Percentiles rank a stretch among this genome's conserved stretches.
These are phyloP conservation scores for Sporothrix pseudoabietina DNA, from an alignment of 2,329 filamentous ascomycete species.

Conservation along the genomic window DNA sequence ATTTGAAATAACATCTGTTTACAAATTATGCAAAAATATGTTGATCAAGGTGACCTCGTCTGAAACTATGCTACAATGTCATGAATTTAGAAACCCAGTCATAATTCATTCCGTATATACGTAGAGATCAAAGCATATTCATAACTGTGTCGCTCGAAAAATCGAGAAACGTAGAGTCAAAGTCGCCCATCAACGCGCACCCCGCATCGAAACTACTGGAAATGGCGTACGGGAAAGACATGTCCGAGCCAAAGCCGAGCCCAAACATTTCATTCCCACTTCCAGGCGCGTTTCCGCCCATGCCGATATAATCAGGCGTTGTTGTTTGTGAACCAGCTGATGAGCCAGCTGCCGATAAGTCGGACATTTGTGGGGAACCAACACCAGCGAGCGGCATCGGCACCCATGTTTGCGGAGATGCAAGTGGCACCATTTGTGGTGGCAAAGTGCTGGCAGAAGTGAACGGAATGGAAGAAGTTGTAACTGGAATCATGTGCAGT, in stretches of 20 bases:
- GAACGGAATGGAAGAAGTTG: neutral
- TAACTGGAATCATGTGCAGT: neutral
- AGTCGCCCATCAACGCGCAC: neutral
- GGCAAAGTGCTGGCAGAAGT: neutral
- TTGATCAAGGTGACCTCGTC: no score
- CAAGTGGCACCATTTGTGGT: neutral
- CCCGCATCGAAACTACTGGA: neutral
- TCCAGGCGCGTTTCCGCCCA: neutral
- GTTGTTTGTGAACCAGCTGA: slow-evolving; percentile 1
- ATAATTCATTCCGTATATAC: no score
- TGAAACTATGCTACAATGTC: no score
- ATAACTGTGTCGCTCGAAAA: slow-evolving; percentile 16
- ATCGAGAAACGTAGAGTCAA: slow-evolving; percentile 14
- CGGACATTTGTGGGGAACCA: neutral
- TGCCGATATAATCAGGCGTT: neutral
- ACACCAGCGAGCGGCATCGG: neutral
- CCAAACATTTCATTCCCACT: slow-evolving; percentile 9
- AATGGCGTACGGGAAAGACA: neutral
- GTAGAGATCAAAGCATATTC: slow-evolving; percentile 21
- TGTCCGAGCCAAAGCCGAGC: neutral
- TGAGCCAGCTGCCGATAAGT: neutral
- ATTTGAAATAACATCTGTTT: no score
- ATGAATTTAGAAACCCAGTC: no score
- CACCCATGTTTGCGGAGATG: neutral
- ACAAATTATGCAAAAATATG: no score